Evolutionary conservation across 192 early-diverging fungal species (phyloP), one percentile per base, ranked within the genome.

Genomic region (Coemansia biformis): DNA sequence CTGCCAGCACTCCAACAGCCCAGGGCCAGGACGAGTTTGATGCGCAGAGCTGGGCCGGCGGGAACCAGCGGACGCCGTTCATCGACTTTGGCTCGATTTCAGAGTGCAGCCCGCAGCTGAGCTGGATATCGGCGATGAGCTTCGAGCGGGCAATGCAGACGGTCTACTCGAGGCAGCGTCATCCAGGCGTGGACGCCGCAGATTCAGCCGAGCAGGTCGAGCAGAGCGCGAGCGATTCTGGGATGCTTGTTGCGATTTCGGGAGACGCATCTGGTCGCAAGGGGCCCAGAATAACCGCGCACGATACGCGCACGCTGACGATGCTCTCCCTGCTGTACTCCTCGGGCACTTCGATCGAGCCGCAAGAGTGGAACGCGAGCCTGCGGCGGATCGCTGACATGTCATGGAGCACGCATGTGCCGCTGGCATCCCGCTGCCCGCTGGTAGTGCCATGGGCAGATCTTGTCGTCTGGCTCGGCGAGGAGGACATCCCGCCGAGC

Each of bases 401-500:
- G 7, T 15, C 11, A 34, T 90, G 86, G 85, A 51, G 79, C 32
- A 80, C 81, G 55, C 56, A 53, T 1, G 66, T 35, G 15, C 76
- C 82, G 9, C 41, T 86, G 18, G 75, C 85, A 3, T 68, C 77
- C 2, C 70, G 55, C 1, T 44, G 65, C 9, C 87, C 88, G 2
- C 73, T 81, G 59, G 63, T 59, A 8, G 74, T 87, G 35, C 78
- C 83, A 30, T 86, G 84, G 85, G 52, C 58, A 0, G 57, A 73
- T n/a, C 63, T 86, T 32, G 74, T 79, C 0, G 26, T 91, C 11
- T 86, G 85, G 79, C 47, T 89, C 10, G 59, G 83, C 21, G 83
- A 79, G 43, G 83, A 82, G 43, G 85, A 92, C 19, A 77, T 98
- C 3, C 84, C 88, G 8, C 65, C 76, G 2, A 85, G 83, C 50